Evolutionary conservation across 257 asterid species (phyloP), one percentile per base, ranked within the genome.

Genomic region (Knoxia roxburghii): DNA sequence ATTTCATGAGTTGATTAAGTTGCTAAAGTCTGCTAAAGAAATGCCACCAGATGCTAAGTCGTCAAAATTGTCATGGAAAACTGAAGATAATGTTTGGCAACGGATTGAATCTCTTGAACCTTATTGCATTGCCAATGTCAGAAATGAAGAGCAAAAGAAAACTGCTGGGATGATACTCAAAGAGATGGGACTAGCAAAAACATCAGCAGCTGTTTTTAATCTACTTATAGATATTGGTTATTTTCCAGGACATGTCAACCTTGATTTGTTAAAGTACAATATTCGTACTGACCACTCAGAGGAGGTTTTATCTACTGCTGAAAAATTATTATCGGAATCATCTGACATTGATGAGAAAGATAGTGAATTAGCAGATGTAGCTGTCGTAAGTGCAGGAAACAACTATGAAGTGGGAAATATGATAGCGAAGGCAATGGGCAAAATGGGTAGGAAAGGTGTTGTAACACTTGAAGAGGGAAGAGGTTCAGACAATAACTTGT

Each of bases 171-270:
- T 62, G 95, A 88, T 94, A 76, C 75, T 94, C 81, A 94, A 83
- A 80, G 93, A 90, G 69, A 75, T 94, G 95, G 97, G 97, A 71
- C 81, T 79, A 55, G 69, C 87, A 65, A 94, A 80, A 84, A 90
- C 95, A 60, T 79, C 97, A 72, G 67, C 90, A 48, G 85, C 97
- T 24, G 99, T 97, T 41, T 77, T 85, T 61, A 78, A 81, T 68
- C 91, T 94, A 78, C 95, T 90, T 59, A 87, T 86, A 53, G 80
- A 83, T 82, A 82, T 94, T 81, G 99, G 99, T 24, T 90, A 88
- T 83, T 90, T 90, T 71, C 95, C 97, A 29, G 88, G 81, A 71
- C 99, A 94, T 68, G 86, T 90, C 58, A 90, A 94, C 79, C 95
- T 88, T 65, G 96, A 94, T 72, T 73, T 88, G 68, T 55, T 90